phyloP scores from a whole-genome alignment of 306 rosid genomes.

The Prunus mongolica region DNA sequence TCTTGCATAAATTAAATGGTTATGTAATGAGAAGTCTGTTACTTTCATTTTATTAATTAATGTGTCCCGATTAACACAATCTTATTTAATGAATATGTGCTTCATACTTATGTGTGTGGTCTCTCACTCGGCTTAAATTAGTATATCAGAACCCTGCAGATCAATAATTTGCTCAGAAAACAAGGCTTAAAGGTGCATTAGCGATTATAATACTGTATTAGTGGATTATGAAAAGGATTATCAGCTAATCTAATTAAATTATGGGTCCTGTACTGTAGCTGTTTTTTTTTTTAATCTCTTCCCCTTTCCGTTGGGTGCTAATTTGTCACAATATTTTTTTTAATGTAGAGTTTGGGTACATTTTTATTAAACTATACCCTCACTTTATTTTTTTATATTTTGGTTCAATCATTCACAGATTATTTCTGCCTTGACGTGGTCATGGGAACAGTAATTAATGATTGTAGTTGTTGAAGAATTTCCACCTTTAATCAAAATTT shows the following conservation, averaged over 20 bases:
- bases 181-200: slow-evolving; percentile 25
- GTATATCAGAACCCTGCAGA: neutral
- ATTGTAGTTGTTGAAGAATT: no score
- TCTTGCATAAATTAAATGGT: neutral
- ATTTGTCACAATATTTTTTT: neutral
- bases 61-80: neutral
- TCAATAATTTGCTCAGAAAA: slow-evolving; percentile 26
- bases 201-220: neutral
- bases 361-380: no score
- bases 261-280: neutral
- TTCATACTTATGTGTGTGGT: neutral
- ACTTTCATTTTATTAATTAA: neutral
- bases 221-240: neutral
- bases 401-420: neutral
- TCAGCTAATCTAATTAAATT: slow-evolving; percentile 2
- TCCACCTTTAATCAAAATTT: no score
- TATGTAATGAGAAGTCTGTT: neutral
- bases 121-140: neutral
- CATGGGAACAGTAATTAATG: no score
- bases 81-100: neutral
- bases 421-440: no score
- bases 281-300: neutral
- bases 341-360: neutral
- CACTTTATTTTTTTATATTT: no score
- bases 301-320: neutral